Evolutionary conservation across 495 filamentous ascomycete genomes (phyloP), one percentile per base, ranked within the genome.

Genomic region (Aspergillus diversus): DNA sequence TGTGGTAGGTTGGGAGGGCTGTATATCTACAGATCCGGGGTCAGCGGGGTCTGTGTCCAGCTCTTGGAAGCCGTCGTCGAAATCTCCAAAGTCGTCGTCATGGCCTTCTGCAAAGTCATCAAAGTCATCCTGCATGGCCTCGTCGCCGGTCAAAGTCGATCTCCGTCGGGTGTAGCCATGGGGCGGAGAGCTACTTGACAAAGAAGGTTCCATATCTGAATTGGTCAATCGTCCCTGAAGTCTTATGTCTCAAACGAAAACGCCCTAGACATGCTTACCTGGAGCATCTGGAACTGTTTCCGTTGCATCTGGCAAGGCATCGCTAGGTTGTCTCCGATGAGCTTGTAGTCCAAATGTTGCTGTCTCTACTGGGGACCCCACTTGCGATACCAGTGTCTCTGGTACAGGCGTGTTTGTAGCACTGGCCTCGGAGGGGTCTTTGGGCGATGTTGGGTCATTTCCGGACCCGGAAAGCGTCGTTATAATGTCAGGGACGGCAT

Each of bases 91-190:
- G 73, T 96, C 92, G 39, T 72, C 79, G 65, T 86, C 87, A 57
- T 83, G 84, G 46, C 89, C 91, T 72, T 92, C 92, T 71, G 93
- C 93, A 72, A 98, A 97, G 68, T 97, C 93, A 75, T 97, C 95
- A 84, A 98, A 97, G 62, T 96, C 93, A 70, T 95, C 93, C 63
- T 76, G 78, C 57, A 73, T 65, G 37, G 73, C 70, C 59, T 75
- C 75, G 55, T 78, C 75, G 60, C 73, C 76, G 53, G 75, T 61
- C 54, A 63, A 47, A 55, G 65, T 65, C 58, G 65, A 68, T 54
- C 59, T 57, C 57, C 58, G 60, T 61, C 61, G 52, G 51, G 54
- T 16, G 62, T 62, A 46, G 63, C 35, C 58, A 60, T 43, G 50
- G 69, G 64, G 63, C 66, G 69, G 56, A 66, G 75, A 77, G 66